phyloP scores from a whole-genome alignment of 164 flowering plant species.

The Stephania cephalantha region DNA sequence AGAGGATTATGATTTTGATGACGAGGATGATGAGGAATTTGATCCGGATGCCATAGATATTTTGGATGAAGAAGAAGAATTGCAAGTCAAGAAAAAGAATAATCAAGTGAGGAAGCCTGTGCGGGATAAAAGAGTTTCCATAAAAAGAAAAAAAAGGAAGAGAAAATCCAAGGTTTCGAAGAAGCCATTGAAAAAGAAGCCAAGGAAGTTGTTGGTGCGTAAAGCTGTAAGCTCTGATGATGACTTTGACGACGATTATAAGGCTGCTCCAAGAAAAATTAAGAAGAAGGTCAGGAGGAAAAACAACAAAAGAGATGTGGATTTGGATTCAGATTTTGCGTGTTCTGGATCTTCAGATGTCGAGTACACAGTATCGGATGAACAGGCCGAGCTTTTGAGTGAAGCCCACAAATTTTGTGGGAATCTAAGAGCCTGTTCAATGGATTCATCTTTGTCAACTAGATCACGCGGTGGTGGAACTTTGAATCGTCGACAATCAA shows the following conservation, averaged over 20 bases:
- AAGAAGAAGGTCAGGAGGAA: conserved; percentile 13
- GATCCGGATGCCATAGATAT: conserved; percentile 46
- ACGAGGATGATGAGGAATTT: conserved; percentile 56
- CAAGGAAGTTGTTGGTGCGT: conserved; percentile 19
- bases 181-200: conserved; percentile 30
- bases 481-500: conserved; percentile 20
- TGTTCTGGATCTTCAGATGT: conserved; percentile 59
- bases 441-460: conserved; percentile 21
- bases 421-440: conserved; percentile 24
- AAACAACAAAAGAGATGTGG: conserved; percentile 17
- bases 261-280: conserved; percentile 8
- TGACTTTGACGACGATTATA: conserved; percentile 28
- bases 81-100: conserved; percentile 20
- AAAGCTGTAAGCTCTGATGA: conserved; percentile 28
- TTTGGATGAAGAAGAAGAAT: conserved; percentile 58
- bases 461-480: conserved; percentile 23
- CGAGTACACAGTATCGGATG: conserved; percentile 81
- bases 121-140: conserved; percentile 22
- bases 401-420: conserved; percentile 51
- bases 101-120: conserved; percentile 19
- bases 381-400: conserved; percentile 75
- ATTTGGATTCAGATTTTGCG: conserved; percentile 63
- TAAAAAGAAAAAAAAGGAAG: conserved; percentile 25
- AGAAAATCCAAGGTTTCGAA: conserved; percentile 33
- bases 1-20: conserved; percentile 19